These are phyloP conservation scores for Phytopythium boreale DNA, from an alignment of 352 stramenopile genomes.

Conservation along the genomic window DNA sequence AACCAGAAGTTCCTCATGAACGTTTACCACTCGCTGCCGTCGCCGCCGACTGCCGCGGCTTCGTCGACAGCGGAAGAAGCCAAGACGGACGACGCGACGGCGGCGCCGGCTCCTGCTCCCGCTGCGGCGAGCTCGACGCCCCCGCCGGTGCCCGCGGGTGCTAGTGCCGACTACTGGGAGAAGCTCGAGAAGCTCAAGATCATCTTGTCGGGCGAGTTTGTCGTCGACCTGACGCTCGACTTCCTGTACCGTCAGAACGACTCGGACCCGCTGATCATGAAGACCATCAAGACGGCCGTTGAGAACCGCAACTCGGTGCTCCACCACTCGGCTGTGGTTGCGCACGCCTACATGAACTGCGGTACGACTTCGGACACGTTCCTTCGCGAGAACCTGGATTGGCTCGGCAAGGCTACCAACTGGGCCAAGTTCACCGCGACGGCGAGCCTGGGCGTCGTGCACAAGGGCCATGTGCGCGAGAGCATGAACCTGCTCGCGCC, in stretches of 20 bases:
- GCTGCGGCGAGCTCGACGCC: constrained; percentile 19
- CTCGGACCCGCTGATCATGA: constrained; percentile 91
- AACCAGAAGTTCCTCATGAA: constrained; percentile 97
- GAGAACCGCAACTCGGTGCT: constrained; percentile 96
- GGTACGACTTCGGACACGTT: constrained; percentile 98
- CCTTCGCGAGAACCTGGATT: constrained; percentile 98
- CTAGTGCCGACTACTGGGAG: constrained; percentile 71
- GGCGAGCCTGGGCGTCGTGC: constrained; percentile 97
- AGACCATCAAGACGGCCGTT: constrained; percentile 92
- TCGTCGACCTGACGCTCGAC: constrained; percentile 92
- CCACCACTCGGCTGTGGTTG: constrained; percentile 96
- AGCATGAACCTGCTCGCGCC: constrained; percentile 97
- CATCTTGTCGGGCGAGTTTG: constrained; percentile 87
- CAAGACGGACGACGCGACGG: constrained; percentile 30
- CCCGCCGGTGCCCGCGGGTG: constrained; percentile 37
- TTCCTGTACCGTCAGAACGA: constrained; percentile 91
- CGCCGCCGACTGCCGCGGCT: constrained; percentile 27
- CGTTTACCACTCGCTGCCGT: constrained; percentile 87
- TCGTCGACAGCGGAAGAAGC: constrained; percentile 31
- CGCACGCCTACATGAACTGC: constrained; percentile 96
- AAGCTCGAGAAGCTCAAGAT: constrained; percentile 86
- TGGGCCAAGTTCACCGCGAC: constrained; percentile 99
- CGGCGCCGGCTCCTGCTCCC: constrained; percentile 23
- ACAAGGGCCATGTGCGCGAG: constrained; percentile 97
- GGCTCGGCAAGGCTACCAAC: constrained; percentile 98